phyloP scores from a whole-genome alignment of 768 basidiomycete genomes.

The Mycena albidolilacea region DNA sequence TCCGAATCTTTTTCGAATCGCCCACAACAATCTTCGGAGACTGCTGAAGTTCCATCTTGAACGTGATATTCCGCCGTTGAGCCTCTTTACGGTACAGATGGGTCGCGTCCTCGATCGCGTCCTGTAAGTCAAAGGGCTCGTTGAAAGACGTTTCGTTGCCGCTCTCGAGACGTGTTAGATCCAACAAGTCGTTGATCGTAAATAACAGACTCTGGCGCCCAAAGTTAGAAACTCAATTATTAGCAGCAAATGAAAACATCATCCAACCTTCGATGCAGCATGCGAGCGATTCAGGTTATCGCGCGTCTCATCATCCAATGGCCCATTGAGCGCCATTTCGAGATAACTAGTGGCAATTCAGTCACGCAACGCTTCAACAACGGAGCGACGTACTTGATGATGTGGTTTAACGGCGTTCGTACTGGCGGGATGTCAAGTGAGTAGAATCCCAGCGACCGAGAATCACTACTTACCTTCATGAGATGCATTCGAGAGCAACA shows the following conservation, averaged over 20 bases:
- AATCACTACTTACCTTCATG: conserved; percentile 73
- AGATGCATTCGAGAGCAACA: conserved; percentile 84
- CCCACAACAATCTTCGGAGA: conserved; percentile 77
- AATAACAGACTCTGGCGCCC: conserved; percentile 74
- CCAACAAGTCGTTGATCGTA: conserved; percentile 88
- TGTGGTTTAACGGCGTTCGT: conserved; percentile 84
- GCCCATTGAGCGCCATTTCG: conserved; percentile 85
- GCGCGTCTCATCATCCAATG: conserved; percentile 79
- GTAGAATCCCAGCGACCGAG: conserved; percentile 7
- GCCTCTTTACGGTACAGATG: conserved; percentile 78
- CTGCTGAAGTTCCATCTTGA: conserved; percentile 67
- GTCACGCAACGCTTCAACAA: background rate
- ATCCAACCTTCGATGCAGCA: conserved; percentile 76
- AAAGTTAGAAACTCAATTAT: background rate
- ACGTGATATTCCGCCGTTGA: conserved; percentile 69
- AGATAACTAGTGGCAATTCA: conserved; percentile 65
- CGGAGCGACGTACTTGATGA: conserved; percentile 75
- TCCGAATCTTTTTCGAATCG: conserved; percentile 80
- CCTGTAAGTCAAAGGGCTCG: conserved; percentile 80
- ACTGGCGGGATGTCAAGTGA: conserved; percentile 56
- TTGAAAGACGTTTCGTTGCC: conserved; percentile 83
- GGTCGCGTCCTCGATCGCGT: conserved; percentile 73
- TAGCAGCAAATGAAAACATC: background rate
- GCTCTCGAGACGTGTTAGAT: conserved; percentile 83
- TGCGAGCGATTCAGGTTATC: conserved; percentile 82